These are phyloP conservation scores for Candida frijolesensis DNA, from an alignment of 1,139 yeast species.

Conservation along the genomic window DNA sequence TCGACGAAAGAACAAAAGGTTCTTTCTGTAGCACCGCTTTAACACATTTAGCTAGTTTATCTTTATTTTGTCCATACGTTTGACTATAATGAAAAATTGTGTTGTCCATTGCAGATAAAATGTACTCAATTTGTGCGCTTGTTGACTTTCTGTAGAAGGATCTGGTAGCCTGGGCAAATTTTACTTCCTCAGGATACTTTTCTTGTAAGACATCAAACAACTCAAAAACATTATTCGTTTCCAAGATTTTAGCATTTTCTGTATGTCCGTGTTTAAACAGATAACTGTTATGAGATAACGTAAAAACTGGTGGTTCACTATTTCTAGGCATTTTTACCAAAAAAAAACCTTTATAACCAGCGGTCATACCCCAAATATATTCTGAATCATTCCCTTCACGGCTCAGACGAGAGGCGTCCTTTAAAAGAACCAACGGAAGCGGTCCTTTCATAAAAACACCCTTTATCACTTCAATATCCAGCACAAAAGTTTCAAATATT, in stretches of 20 bases:
- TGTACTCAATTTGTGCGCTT: conserved; percentile 5
- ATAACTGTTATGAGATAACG: no score
- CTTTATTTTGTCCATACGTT: neutral
- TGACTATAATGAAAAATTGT: neutral
- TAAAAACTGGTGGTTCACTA: no score
- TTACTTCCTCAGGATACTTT: no score
- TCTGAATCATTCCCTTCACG: conserved; percentile 14
- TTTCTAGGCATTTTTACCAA: no score
- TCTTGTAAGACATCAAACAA: no score
- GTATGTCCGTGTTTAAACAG: no score
- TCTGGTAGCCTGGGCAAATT: no score
- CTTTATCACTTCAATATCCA: conserved; percentile 24
- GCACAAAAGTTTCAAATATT: conserved; percentile 42
- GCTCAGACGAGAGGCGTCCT: conserved; percentile 36
- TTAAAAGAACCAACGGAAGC: conserved; percentile 33
- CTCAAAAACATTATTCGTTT: no score
- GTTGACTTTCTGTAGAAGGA: conserved; percentile 3
- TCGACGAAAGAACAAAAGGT: conserved; percentile 4
- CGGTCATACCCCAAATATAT: neutral
- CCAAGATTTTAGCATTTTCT: no score
- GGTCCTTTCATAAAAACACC: conserved; percentile 18
- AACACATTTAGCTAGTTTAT: conserved; percentile 3
- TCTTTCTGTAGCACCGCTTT: conserved; percentile 3
- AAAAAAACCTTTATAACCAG: no score
- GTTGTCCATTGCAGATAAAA: neutral